Evolutionary conservation across 108 stramenopile genomes (phyloP).

Genomic region (Discostella pseudostelligera): DNA sequence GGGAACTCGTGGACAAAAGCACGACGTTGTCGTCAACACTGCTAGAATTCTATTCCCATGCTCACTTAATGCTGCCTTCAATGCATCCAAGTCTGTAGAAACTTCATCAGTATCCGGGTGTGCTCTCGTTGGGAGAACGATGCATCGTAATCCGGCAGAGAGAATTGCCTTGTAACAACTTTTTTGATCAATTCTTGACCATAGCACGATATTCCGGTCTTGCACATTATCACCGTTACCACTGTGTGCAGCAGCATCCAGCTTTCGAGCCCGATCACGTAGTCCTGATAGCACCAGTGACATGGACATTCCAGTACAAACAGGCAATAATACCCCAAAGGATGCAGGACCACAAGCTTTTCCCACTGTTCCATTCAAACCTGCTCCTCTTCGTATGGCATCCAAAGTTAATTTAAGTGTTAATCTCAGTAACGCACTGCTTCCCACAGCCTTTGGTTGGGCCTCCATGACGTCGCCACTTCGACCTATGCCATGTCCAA

Average conservation of each 20-base stretch:
- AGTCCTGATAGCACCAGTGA: constrained; percentile 73
- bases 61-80: constrained; percentile 58
- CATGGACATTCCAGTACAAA: constrained; percentile 96
- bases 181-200: constrained; percentile 99
- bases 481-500: constrained; percentile 97
- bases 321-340: constrained; percentile 82
- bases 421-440: constrained; percentile 86
- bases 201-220: constrained; percentile 71
- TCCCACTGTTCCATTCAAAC: constrained; percentile 51
- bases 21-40: constrained; percentile 95
- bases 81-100: constrained; percentile 86
- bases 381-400: constrained; percentile 86
- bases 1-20: constrained; percentile 97
- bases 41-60: constrained; percentile 67
- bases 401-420: constrained; percentile 79
- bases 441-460: constrained; percentile 99
- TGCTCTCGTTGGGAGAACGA: constrained; percentile 82
- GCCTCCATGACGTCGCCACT: constrained; percentile 96
- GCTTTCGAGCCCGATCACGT: constrained; percentile 39
- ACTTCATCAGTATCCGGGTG: constrained; percentile 73
- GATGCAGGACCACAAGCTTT: constrained; percentile 56
- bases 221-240: constrained; percentile 9
- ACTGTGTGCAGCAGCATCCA: constrained; percentile 16
- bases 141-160: constrained; percentile 85
- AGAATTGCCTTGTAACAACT: constrained; percentile 96